Conservation (phyloP, 208 protist genomes). For the Wallacemonas rigidus region DNA sequence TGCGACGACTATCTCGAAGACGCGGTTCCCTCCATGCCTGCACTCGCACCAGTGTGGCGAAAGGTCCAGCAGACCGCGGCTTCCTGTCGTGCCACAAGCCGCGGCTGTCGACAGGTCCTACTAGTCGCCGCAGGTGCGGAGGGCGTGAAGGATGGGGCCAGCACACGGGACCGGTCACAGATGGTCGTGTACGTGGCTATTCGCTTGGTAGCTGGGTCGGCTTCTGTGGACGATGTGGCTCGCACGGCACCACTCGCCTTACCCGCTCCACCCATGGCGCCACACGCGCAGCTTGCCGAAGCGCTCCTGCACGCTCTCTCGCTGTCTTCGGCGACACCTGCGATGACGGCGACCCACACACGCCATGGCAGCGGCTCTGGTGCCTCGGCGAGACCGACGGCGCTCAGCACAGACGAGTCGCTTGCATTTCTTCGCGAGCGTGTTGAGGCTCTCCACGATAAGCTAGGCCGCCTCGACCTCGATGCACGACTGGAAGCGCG, state of each 20-base stretch:
- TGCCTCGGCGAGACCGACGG: slow-evolving; percentile 9
- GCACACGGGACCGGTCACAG: neutral
- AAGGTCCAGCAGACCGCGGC: neutral
- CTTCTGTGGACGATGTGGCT: neutral
- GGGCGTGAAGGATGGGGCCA: neutral
- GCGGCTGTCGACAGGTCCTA: too few species aligned
- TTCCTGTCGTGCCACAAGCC: neutral
- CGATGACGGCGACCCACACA: too few species aligned
- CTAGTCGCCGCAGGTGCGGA: neutral
- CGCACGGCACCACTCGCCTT: neutral
- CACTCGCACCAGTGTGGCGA: neutral
- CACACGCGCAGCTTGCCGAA: neutral
- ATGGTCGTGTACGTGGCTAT: neutral
- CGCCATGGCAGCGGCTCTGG: neutral
- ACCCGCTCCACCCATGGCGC: neutral
- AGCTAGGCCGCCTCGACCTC: slow-evolving; percentile 69
- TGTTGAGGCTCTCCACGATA: slow-evolving; percentile 58
- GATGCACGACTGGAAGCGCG: slow-evolving; percentile 54
- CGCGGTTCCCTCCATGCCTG: neutral
- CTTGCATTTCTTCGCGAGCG: slow-evolving; percentile 53
- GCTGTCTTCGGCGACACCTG: neutral
- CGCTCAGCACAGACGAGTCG: slow-evolving; percentile 26
- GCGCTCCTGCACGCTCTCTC: neutral
- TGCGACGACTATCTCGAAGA: neutral
- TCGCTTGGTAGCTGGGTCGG: neutral